Evolutionary conservation across 768 basidiomycete species (phyloP).

Genomic region (Suillus lakei): DNA sequence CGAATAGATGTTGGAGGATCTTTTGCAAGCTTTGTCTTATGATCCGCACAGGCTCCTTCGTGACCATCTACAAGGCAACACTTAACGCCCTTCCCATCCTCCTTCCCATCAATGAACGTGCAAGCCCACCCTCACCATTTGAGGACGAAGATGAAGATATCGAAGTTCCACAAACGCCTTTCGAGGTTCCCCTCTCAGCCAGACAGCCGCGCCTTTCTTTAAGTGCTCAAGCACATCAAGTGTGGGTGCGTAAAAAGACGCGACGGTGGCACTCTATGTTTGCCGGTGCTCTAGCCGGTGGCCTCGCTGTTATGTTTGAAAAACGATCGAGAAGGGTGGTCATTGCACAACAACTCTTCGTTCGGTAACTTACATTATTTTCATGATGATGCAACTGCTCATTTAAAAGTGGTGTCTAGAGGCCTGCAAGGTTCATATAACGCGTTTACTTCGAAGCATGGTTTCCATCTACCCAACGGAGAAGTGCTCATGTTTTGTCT

Average conservation of each 20-base stretch:
- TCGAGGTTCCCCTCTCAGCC: slow-evolving; percentile 24
- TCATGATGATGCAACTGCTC: background rate
- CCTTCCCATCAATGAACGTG: slow-evolving; percentile 46
- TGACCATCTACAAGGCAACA: slow-evolving; percentile 77
- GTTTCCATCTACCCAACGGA: slow-evolving; percentile 79
- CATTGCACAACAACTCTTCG: slow-evolving; percentile 89
- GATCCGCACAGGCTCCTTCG: slow-evolving; percentile 62
- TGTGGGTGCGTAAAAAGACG: slow-evolving; percentile 68
- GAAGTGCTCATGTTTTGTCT: slow-evolving; percentile 81
- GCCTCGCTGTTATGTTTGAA: slow-evolving; percentile 78
- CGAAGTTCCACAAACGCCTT: slow-evolving; percentile 11
- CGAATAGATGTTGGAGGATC: slow-evolving; percentile 11
- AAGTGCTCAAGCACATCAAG: slow-evolving; percentile 64
- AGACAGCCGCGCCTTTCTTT: slow-evolving; percentile 61
- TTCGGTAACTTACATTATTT: slow-evolving; percentile 52
- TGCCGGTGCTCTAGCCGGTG: slow-evolving; percentile 79
- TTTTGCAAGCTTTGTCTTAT: background rate
- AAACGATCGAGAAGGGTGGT: slow-evolving; percentile 63
- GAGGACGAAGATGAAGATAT: slow-evolving; percentile 35
- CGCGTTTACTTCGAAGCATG: slow-evolving; percentile 66
- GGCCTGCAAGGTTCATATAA: slow-evolving; percentile 93
- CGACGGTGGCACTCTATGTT: slow-evolving; percentile 79
- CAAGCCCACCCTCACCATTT: slow-evolving; percentile 30
- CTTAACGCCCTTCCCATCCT: slow-evolving; percentile 79
- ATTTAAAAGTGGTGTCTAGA: slow-evolving; percentile 39